phyloP scores from a whole-genome alignment of 495 filamentous ascomycete genomes.

The Clohesyomyces aquaticus region DNA sequence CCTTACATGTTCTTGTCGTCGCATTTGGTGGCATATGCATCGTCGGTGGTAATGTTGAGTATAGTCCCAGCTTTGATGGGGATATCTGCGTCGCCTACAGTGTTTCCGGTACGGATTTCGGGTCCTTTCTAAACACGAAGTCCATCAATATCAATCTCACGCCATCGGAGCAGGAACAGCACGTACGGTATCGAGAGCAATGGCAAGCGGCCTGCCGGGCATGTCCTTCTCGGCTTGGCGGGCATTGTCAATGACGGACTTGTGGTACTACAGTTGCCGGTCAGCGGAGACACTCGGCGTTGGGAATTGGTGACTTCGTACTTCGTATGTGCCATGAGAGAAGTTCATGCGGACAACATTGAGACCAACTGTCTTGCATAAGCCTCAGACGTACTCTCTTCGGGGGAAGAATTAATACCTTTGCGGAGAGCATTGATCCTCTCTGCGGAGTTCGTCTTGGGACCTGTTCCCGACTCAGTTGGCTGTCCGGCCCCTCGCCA shows the following conservation, averaged over 20 bases:
- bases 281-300: background rate
- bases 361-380: slow-evolving; percentile 60
- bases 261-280: slow-evolving; percentile 63
- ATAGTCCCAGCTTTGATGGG: slow-evolving; percentile 80
- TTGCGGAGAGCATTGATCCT: slow-evolving; percentile 90
- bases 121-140: slow-evolving; percentile 69
- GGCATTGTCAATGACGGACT: slow-evolving; percentile 95
- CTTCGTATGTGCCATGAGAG: slow-evolving; percentile 91
- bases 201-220: slow-evolving; percentile 85
- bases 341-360: slow-evolving; percentile 99
- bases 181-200: slow-evolving; percentile 88
- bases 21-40: slow-evolving; percentile 82
- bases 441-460: slow-evolving; percentile 98
- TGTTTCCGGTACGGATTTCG: slow-evolving; percentile 97
- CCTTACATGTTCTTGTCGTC: slow-evolving; percentile 92
- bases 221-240: slow-evolving; percentile 76
- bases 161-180: slow-evolving; percentile 1
- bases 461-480: slow-evolving; percentile 49
- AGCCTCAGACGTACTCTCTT: background rate
- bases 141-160: slow-evolving; percentile 39
- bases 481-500: background rate
- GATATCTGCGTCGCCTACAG: slow-evolving; percentile 77
- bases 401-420: slow-evolving; percentile 37
- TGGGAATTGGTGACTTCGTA: background rate
- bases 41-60: slow-evolving; percentile 96